Evolutionary conservation across 805 yeast genomes (phyloP).

Genomic region (Brettanomyces nanus): DNA sequence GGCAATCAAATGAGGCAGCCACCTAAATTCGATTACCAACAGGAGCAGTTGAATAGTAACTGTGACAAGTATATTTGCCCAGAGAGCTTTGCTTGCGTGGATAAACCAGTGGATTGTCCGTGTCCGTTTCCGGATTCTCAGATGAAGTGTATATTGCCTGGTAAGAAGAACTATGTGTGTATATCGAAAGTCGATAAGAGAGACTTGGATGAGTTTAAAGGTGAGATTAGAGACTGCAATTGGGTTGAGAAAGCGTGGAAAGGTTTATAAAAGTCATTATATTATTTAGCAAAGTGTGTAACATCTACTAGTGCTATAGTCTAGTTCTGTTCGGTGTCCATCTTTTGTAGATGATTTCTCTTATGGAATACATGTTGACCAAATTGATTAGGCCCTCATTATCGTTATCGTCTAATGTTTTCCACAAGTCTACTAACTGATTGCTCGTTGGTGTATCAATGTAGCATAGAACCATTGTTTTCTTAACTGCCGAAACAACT

Average conservation of each 20-base stretch:
- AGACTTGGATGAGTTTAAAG: constrained; percentile 25
- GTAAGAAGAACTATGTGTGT: constrained; percentile 58
- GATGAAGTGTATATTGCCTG: constrained; percentile 70
- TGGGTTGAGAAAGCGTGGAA: constrained; percentile 72
- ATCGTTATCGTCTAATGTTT: constrained; percentile 7
- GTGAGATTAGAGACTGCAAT: constrained; percentile 68
- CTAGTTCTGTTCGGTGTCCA: constrained; percentile 85
- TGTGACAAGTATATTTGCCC: constrained; percentile 75
- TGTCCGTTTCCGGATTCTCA: constrained; percentile 87
- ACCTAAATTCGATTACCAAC: constrained; percentile 31
- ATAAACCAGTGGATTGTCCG: constrained; percentile 65
- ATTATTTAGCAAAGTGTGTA: background rate
- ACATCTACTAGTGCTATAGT: constrained; percentile 36
- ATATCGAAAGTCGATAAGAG: constrained; percentile 62
- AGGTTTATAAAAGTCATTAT: constrained; percentile 26
- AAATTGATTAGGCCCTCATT: constrained; percentile 20
- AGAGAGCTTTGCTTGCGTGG: constrained; percentile 75
- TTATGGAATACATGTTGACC: constrained; percentile 36
- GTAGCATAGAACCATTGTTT: constrained; percentile 61
- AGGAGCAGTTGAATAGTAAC: constrained; percentile 29
- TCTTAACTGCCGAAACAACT: constrained; percentile 81
- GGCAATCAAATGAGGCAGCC: constrained; percentile 15
- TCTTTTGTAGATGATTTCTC: constrained; percentile 64
- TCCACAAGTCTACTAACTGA: constrained; percentile 19
- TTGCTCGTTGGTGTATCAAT: constrained; percentile 46